phyloP scores from a whole-genome alignment of 768 basidiomycete species.

The Trametes coccinea region DNA sequence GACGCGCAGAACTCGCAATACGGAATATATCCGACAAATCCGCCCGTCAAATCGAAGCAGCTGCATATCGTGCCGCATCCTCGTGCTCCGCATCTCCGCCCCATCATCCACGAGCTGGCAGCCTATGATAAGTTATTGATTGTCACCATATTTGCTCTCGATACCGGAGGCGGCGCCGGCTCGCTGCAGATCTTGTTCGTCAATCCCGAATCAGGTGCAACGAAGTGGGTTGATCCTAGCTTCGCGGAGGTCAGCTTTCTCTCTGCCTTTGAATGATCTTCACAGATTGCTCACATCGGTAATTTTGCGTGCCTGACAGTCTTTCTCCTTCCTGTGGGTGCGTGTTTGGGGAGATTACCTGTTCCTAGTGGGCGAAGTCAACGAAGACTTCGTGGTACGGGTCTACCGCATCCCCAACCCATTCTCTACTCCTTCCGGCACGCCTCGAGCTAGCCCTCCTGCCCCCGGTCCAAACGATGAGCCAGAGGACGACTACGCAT shows the following conservation, averaged over 20 bases:
- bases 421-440: conserved; percentile 5
- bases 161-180: conserved; percentile 21
- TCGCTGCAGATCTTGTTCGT: conserved; percentile 26
- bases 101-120: conserved; percentile 23
- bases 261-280: conserved; percentile 12
- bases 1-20: conserved; percentile 11
- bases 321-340: conserved; percentile 36
- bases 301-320: conserved; percentile 20
- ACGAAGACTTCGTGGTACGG: conserved; percentile 33
- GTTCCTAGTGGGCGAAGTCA: conserved; percentile 34
- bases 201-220: conserved; percentile 18
- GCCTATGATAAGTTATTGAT: conserved; percentile 18
- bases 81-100: conserved; percentile 17
- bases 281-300: background rate
- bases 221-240: conserved; percentile 27
- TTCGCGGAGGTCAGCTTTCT: conserved; percentile 24
- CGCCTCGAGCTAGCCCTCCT: conserved; percentile 6
- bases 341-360: conserved; percentile 34
- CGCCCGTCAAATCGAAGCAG: conserved; percentile 13
- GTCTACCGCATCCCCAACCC: conserved; percentile 33
- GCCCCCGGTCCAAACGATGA: background rate
- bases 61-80: conserved; percentile 20
- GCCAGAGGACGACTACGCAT: conserved; percentile 14
- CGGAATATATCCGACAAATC: conserved; percentile 10
- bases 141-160: conserved; percentile 25